A percentile compares a stretch with the other conserved stretches of the same genome.
Evolutionary conservation across 163 green algal genomes (phyloP).

Genomic region (Scenedesmus sp.): DNA sequence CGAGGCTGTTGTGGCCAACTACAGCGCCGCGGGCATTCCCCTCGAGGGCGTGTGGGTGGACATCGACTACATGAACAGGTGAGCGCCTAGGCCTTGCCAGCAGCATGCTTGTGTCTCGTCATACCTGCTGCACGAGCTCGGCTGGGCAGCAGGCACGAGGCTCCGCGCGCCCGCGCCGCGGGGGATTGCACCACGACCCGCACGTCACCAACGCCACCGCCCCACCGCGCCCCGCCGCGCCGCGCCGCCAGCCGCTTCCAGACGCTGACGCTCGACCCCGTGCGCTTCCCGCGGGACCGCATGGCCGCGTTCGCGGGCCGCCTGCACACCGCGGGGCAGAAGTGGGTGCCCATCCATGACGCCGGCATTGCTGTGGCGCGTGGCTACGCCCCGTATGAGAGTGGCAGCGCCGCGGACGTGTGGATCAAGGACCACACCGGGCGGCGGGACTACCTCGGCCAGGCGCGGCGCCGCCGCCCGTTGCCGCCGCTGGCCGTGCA

Average conservation of each 20-base stretch:
- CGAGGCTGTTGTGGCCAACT: constrained; percentile 1
- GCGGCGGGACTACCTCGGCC: background rate
- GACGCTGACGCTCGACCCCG: background rate
- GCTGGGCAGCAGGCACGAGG: background rate
- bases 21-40: background rate
- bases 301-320: background rate
- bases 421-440: background rate
- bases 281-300: background rate
- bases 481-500: background rate
- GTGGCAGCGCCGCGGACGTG: background rate
- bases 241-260: no score
- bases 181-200: background rate
- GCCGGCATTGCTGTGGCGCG: background rate
- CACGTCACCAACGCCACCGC: background rate
- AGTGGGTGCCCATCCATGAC: constrained; percentile 10
- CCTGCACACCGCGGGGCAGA: background rate
- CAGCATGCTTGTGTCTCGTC: background rate
- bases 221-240: background rate
- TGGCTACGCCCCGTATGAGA: background rate
- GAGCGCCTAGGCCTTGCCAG: background rate
- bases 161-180: background rate
- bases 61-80: constrained; percentile 6
- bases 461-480: background rate
- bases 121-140: background rate
- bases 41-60: constrained; percentile 1